phyloP scores from a whole-genome alignment of 768 basidiomycete species.

The Dictyophora rubrovolvata region DNA sequence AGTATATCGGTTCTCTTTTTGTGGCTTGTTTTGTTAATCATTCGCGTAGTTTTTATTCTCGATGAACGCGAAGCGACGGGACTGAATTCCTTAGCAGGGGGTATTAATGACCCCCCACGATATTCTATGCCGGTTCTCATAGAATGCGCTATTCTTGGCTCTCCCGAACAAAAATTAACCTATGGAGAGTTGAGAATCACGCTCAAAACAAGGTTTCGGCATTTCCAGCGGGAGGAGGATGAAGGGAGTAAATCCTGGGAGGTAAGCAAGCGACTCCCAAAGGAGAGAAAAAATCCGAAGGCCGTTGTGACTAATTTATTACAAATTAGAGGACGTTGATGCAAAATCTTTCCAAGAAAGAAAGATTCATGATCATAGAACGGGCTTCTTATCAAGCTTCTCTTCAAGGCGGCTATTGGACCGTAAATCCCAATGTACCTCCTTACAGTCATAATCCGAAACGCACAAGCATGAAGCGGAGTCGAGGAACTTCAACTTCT shows the following conservation, averaged over 20 bases:
- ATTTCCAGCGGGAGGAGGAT: neutral
- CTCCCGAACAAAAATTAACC: neutral
- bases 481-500: neutral
- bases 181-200: neutral
- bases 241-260: neutral
- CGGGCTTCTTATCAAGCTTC: neutral
- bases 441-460: neutral
- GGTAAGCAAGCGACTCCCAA: neutral
- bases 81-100: neutral
- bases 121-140: neutral
- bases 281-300: neutral
- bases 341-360: neutral
- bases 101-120: neutral
- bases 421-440: neutral
- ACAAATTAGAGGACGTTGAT: neutral
- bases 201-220: neutral
- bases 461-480: neutral
- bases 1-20: neutral
- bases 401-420: neutral
- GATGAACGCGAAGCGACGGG: neutral
- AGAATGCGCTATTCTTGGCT: neutral
- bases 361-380: neutral
- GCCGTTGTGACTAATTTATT: neutral
- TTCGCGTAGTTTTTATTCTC: neutral
- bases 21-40: neutral